Conservation (phyloP, 768 basidiomycete genomes). For the Termitomyces sp. region DNA sequence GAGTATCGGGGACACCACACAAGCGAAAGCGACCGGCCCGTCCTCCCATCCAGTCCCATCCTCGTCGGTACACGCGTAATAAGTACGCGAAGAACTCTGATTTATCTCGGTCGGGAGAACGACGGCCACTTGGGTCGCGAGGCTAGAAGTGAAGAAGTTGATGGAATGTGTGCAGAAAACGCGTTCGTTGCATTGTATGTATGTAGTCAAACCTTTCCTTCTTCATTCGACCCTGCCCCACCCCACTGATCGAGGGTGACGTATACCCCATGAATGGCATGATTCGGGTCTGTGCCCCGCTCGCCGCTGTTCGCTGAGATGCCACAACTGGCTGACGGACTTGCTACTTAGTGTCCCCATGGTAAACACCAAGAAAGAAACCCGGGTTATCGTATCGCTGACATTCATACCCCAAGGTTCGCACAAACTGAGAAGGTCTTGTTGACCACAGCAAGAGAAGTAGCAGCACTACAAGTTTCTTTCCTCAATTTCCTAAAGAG, state of each 20-base stretch:
- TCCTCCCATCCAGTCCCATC: slow-evolving; percentile 15
- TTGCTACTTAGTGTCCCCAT: background rate
- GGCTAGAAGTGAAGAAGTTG: background rate
- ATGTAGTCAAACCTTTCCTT: background rate
- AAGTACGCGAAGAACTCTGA: slow-evolving; percentile 20
- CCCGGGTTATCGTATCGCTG: background rate
- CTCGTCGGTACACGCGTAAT: slow-evolving; percentile 28
- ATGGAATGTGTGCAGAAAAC: background rate
- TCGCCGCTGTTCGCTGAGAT: background rate
- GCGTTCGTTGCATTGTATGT: background rate
- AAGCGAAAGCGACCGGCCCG: slow-evolving; percentile 30
- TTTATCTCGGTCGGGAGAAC: slow-evolving; percentile 23
- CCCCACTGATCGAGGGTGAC: background rate
- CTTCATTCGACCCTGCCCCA: background rate
- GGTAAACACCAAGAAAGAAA: background rate
- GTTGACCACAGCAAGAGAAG: too few relatives aligned
- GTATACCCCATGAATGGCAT: background rate
- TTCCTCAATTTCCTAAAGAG: too few relatives aligned
- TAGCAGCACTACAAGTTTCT: too few relatives aligned
- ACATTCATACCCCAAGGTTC: too few relatives aligned
- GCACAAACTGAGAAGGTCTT: too few relatives aligned
- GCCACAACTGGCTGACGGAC: background rate
- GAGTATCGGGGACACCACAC: slow-evolving; percentile 25
- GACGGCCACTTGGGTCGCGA: slow-evolving; percentile 4
- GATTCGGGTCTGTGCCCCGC: background rate